These are phyloP conservation scores for Cucumis sativus DNA, from an alignment of 306 rosid species.

Conservation along the genomic window Cucumber_9930_V3 NC_026656.2:506001-506500, in stretches of 20 bases:
- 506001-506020: conserved; percentile 78
- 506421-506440: background rate
- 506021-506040: conserved; percentile 94
- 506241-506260: conserved; percentile 85
- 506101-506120: conserved; percentile 10
- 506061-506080: conserved; percentile 69
- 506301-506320: conserved; percentile 88
- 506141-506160: conserved; percentile 6
- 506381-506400: background rate
- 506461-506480: no score
- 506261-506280: conserved; percentile 67
- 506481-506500: no score
- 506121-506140: conserved; percentile 7
- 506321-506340: conserved; percentile 13
- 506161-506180: conserved; percentile 15
- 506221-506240: conserved; percentile 54
- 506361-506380: background rate
- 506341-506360: background rate
- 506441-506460: background rate
- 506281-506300: conserved; percentile 44
- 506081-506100: conserved; percentile 23
- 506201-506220: conserved; percentile 89
- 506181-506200: conserved; percentile 37
- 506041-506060: conserved; percentile 91
- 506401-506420: background rate